Conservation (phyloP, 176 grass and related monocot genomes). For the Themeda triandra region DNA sequence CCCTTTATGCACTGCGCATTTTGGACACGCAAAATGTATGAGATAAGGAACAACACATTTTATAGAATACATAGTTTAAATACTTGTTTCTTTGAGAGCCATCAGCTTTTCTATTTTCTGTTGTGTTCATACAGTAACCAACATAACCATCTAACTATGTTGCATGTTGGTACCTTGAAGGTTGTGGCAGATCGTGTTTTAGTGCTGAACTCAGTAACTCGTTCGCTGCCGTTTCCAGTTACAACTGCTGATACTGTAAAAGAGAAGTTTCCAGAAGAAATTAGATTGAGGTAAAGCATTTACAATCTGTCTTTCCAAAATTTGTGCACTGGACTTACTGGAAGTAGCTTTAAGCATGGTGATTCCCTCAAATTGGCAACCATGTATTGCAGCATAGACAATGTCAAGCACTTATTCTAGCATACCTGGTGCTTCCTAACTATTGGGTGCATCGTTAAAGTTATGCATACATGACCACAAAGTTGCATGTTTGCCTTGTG, state of each 20-base stretch:
- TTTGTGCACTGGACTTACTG: not conserved
- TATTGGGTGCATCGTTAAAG: not conserved
- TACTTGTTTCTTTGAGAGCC: not conserved
- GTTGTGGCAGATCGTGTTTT: conserved; percentile 61
- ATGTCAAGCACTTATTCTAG: not conserved
- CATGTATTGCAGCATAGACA: too few species aligned
- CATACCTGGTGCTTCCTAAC: not conserved
- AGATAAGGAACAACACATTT: not conserved
- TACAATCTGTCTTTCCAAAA: not conserved
- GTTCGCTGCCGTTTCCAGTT: conserved; percentile 85
- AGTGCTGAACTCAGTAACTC: conserved; percentile 82
- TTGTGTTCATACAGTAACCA: not conserved
- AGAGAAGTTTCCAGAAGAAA: conserved; percentile 89
- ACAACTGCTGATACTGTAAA: conserved; percentile 73
- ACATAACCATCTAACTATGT: conserved; percentile 13
- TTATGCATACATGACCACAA: not conserved
- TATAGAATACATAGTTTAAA: not conserved
- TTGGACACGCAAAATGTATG: not conserved
- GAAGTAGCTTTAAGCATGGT: not conserved
- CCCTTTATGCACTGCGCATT: not conserved
- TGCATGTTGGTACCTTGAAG: conserved; percentile 34
- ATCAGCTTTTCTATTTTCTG: not conserved
- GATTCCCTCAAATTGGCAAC: not conserved
- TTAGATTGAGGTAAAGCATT: conserved; percentile 77
- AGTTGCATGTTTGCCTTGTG: not conserved